Evolutionary conservation across 1,139 yeast genomes (phyloP), one percentile per base, ranked within the genome.

Genomic region (Nakaseomyces kungkrabaensis): DNA sequence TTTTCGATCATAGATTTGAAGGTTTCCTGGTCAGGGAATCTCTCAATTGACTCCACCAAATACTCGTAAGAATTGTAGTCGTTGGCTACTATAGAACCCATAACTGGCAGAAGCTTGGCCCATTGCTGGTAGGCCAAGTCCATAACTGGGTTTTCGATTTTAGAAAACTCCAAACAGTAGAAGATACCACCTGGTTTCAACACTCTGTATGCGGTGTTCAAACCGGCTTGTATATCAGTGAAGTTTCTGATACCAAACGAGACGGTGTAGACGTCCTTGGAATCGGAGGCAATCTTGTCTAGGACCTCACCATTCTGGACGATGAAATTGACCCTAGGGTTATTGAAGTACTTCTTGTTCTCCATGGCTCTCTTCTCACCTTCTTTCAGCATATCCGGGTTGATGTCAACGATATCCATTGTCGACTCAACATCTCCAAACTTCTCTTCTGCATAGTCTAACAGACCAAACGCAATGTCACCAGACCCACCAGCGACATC

Each of bases 401-500:
- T 92, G 68, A 92, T 92, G 69, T 92, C 99, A 4, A 90, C 95
- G 50, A 92, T 79, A 22, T 92, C 88, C 92, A 92, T 94, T 31
- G 82, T 79, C 37, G 90, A 81, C 55, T 75, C 73, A 46, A 71
- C 75, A 69, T 92, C 99, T 49, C 85, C 83, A 66, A 81, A 88
- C 56, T 81, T 80, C 47, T 75, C 70, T 56, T 85, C 82, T 9
- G 97, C 97, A 66, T 92, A 96, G 60, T 90, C 96, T 56, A 92
- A 73, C 54, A 94, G 76, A 5, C 98, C 94, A 70, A 89, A 89
- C 1, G 98, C 98, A 69, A 92, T 90, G 66, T 92, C 99, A 45
- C 98, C 99, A 13, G 97, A 89, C 33, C 99, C 99, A 52, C 98
- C 99, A 37, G 98, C 99, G 50, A 94, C 97, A 69, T 92, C 99